A percentile compares a stretch with the other conserved stretches of the same genome.
Conservation (phyloP, 306 rosid genomes). For the Elaeagnus macrophylla region DNA sequence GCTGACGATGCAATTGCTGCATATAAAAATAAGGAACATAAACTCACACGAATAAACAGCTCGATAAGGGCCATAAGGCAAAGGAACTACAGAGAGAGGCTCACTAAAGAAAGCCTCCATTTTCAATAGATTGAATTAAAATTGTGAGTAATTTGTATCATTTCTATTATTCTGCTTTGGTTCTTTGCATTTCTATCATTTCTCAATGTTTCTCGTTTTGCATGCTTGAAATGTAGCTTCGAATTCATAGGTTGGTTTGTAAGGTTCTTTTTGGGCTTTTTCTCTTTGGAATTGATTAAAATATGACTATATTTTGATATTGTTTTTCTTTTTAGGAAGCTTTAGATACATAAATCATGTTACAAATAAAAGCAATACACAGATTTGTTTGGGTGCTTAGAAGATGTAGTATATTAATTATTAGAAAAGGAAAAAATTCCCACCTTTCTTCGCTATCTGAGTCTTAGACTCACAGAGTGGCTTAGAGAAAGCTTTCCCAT, state of each 20-base stretch:
- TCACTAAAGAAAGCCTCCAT: neutral
- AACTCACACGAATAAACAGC: slow-evolving; percentile 14
- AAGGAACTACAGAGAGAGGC: neutral
- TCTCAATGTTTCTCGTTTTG: neutral
- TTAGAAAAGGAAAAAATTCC: neutral
- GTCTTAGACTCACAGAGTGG: too few species aligned
- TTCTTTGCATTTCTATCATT: slow-evolving; percentile 4
- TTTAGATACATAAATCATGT: neutral
- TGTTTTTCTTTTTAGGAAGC: neutral
- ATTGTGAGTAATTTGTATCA: slow-evolving; percentile 36
- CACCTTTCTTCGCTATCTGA: neutral
- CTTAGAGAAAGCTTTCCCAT: neutral
- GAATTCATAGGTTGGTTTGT: slow-evolving; percentile 11
- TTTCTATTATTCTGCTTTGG: slow-evolving; percentile 8
- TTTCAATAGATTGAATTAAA: slow-evolving; percentile 39
- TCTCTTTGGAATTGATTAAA: neutral
- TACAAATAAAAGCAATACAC: neutral
- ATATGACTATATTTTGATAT: slow-evolving; percentile 1
- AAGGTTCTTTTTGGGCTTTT: slow-evolving; percentile 1
- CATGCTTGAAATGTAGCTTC: slow-evolving; percentile 15
- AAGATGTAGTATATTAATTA: slow-evolving; percentile 9
- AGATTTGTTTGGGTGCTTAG: slow-evolving; percentile 23
- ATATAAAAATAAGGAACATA: slow-evolving; percentile 39
- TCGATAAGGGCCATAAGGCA: slow-evolving; percentile 20
- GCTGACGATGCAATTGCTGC: slow-evolving; percentile 37